phyloP scores from a whole-genome alignment of 768 basidiomycete genomes.

The Auriscalpium orientale region DNA sequence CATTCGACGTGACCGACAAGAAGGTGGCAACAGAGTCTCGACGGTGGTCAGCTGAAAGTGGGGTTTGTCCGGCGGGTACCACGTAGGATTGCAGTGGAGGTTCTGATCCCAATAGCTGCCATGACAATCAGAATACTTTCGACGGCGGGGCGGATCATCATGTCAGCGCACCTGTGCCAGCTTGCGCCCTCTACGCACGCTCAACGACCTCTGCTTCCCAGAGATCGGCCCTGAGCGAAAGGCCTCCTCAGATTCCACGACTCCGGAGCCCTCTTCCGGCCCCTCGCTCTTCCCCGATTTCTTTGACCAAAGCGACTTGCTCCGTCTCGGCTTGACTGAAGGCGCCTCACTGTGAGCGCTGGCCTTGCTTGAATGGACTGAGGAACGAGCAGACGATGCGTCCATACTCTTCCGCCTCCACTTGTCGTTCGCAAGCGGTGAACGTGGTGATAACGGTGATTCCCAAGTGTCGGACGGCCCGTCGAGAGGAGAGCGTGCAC shows the following conservation, averaged over 20 bases:
- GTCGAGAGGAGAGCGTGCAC: too few species aligned
- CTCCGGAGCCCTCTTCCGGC: constrained; percentile 2
- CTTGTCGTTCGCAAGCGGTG: neutral
- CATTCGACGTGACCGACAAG: constrained; percentile 6
- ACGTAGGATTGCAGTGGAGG: constrained; percentile 37
- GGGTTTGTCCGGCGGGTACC: constrained; percentile 16
- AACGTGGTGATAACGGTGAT: neutral
- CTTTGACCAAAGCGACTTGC: constrained; percentile 24
- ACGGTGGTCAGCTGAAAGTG: constrained; percentile 2
- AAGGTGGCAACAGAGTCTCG: constrained; percentile 19
- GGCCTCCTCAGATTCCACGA: neutral
- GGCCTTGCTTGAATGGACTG: neutral
- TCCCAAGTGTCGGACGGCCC: neutral
- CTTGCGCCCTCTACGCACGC: constrained; percentile 41
- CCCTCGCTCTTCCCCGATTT: constrained; percentile 4
- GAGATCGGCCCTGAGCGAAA: constrained; percentile 6
- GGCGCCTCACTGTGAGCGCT: too few species aligned
- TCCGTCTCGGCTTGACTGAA: constrained; percentile 11
- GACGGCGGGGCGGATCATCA: neutral
- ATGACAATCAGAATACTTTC: neutral
- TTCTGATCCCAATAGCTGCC: constrained; percentile 43
- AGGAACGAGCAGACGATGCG: neutral
- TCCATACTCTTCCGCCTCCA: constrained; percentile 3
- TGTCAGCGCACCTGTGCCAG: constrained; percentile 37
- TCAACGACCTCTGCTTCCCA: constrained; percentile 31